A percentile compares a stretch with the other conserved stretches of the same genome.
Evolutionary conservation across 2,329 filamentous ascomycete species (phyloP).

Genomic region (Clonostachys rosea): DNA sequence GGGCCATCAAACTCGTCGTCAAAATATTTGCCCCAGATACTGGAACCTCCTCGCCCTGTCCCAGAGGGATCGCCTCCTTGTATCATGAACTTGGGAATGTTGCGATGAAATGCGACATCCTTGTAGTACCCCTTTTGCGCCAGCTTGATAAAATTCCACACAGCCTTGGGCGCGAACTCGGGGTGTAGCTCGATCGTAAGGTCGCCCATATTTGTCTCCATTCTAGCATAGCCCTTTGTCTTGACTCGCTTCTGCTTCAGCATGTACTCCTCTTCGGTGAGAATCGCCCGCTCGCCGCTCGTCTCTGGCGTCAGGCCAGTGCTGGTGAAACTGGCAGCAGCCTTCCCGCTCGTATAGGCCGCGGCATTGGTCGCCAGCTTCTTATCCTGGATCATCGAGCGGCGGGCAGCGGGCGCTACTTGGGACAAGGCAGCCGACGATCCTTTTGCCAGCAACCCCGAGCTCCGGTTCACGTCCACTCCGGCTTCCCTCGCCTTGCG

Average conservation of each 20-base stretch:
- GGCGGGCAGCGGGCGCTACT: conserved; percentile 13
- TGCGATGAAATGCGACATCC: conserved; percentile 81
- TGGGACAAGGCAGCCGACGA: conserved; percentile 1
- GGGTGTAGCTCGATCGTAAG: conserved; percentile 86
- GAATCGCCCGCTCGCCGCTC: conserved; percentile 75
- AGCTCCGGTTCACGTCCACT: conserved; percentile 50
- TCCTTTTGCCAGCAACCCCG: conserved; percentile 33
- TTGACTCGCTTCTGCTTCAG: conserved; percentile 86
- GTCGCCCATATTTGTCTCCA: conserved; percentile 80
- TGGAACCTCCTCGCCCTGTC: conserved; percentile 83
- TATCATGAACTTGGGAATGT: conserved; percentile 96
- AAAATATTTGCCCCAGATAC: conserved; percentile 93
- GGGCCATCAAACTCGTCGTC: conserved; percentile 91
- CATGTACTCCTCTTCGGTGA: conserved; percentile 96
- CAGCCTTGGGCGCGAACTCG: conserved; percentile 85
- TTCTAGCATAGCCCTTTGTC: conserved; percentile 83
- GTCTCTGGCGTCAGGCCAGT: conserved; percentile 92
- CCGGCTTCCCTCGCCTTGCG: conserved; percentile 66
- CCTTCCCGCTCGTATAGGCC: conserved; percentile 81
- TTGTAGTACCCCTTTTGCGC: conserved; percentile 89
- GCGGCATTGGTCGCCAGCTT: conserved; percentile 78
- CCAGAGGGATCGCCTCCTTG: conserved; percentile 94
- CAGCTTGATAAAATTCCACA: conserved; percentile 94
- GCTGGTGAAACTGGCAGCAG: conserved; percentile 91
- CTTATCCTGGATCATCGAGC: conserved; percentile 43